These are phyloP conservation scores for Anethum foeniculum DNA, from an alignment of 140 eudicot genomes.

Conservation along the genomic window DNA sequence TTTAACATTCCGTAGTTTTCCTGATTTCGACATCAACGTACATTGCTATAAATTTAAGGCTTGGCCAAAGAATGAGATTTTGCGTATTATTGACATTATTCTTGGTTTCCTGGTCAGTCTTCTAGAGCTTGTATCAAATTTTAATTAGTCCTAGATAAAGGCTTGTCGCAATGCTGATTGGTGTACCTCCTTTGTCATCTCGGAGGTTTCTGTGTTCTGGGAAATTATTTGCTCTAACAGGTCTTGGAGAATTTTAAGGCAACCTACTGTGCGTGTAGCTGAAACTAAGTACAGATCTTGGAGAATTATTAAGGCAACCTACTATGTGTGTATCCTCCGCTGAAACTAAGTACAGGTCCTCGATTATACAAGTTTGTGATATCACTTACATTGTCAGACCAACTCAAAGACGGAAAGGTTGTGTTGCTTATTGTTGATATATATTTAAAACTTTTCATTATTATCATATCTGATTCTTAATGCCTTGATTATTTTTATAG, in stretches of 20 bases:
- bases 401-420: background rate
- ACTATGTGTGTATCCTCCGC: background rate
- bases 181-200: no score
- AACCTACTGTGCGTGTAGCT: background rate
- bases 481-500: no score
- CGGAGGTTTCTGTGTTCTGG: background rate
- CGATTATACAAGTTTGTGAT: background rate
- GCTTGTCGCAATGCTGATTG: background rate
- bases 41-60: no score
- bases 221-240: background rate
- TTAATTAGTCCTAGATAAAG: background rate
- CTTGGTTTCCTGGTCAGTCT: background rate
- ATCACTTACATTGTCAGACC: background rate
- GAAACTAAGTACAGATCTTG: background rate
- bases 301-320: background rate
- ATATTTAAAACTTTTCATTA: no score
- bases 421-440: background rate
- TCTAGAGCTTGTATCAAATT: background rate
- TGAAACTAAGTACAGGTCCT: background rate
- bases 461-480: no score
- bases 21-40: no score
- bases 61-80: background rate
- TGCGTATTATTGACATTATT: no score
- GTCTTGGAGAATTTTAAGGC: background rate
- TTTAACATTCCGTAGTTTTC: no score